Percentiles rank a stretch among this genome's conserved stretches.
These are phyloP conservation scores for Borealophlyctis nickersoniae DNA, from an alignment of 192 early-diverging fungal genomes.

Conservation along the genomic window DNA sequence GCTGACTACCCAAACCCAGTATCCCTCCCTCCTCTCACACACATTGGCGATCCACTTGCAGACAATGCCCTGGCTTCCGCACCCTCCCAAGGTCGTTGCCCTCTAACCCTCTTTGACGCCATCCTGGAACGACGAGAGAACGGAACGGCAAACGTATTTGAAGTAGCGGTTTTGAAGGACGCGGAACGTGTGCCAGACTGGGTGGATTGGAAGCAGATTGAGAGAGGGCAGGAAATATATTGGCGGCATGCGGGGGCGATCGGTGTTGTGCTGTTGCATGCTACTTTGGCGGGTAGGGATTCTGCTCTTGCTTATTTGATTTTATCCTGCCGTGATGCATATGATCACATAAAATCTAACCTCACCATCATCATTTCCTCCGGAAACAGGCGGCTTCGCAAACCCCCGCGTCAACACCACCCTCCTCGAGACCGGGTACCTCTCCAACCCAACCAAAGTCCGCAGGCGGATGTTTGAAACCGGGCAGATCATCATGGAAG, in stretches of 20 bases:
- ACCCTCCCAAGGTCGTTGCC: not conserved
- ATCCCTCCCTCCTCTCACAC: not conserved
- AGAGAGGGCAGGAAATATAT: slow-evolving; percentile 21
- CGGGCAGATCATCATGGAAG: slow-evolving; percentile 14
- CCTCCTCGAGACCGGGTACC: slow-evolving; percentile 24
- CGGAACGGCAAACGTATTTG: not conserved
- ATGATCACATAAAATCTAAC: not conserved
- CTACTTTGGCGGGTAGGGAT: slow-evolving; percentile 14
- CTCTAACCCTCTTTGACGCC: not conserved
- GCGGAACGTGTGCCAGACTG: slow-evolving; percentile 18
- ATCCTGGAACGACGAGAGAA: not conserved
- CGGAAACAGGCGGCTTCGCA: slow-evolving; percentile 10
- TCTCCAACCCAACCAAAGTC: slow-evolving; percentile 8
- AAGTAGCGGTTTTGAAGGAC: slow-evolving; percentile 13
- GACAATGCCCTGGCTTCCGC: not conserved
- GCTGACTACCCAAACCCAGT: too few relatives aligned
- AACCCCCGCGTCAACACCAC: slow-evolving; percentile 26
- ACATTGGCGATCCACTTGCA: slow-evolving; percentile 10
- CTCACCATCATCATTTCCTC: not conserved
- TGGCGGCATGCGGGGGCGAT: slow-evolving; percentile 19
- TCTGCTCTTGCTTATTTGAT: too few relatives aligned
- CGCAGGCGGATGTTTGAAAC: slow-evolving; percentile 22
- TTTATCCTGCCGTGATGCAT: not conserved
- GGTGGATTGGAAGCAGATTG: slow-evolving; percentile 22
- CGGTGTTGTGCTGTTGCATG: slow-evolving; percentile 20